A percentile compares a stretch with the other conserved stretches of the same genome.
phyloP scores from a whole-genome alignment of 2,329 filamentous ascomycete species.

The Lomentospora prolificans region DNA sequence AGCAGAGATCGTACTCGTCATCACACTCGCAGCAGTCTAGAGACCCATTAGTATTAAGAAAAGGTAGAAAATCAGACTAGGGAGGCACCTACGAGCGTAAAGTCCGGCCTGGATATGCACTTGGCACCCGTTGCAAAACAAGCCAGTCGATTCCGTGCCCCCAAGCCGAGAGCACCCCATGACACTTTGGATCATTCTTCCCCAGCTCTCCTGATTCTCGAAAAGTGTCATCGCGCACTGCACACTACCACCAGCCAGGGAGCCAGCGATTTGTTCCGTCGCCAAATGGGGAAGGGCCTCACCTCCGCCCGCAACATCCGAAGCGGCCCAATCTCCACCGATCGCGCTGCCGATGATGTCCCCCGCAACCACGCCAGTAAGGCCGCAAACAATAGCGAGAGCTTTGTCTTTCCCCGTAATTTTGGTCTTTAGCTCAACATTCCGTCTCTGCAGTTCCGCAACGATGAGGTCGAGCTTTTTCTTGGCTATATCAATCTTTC shows the following conservation, averaged over 20 bases:
- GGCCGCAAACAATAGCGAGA: not conserved
- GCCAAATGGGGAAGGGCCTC: not conserved
- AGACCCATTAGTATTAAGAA: not conserved
- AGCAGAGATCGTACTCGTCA: not conserved
- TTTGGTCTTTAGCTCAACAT: not conserved
- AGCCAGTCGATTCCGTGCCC: not conserved
- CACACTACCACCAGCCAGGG: not conserved
- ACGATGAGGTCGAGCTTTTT: not conserved
- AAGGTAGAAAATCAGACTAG: not conserved
- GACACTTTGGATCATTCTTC: not conserved
- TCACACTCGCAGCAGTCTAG: constrained; percentile 1
- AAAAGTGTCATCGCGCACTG: not conserved
- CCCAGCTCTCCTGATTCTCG: not conserved
- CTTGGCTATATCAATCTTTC: not conserved
- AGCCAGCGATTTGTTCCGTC: not conserved
- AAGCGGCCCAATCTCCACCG: not conserved
- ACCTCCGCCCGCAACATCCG: not conserved
- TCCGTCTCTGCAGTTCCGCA: not conserved
- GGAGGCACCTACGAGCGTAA: not conserved
- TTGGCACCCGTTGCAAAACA: not conserved
- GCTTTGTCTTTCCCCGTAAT: not conserved
- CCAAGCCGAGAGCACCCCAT: not conserved
- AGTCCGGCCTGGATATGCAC: not conserved
- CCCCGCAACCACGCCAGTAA: not conserved
- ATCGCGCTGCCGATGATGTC: not conserved